Evolutionary conservation across 1,139 yeast genomes (phyloP).

Genomic region (Suhomyces bolitotheri): DNA sequence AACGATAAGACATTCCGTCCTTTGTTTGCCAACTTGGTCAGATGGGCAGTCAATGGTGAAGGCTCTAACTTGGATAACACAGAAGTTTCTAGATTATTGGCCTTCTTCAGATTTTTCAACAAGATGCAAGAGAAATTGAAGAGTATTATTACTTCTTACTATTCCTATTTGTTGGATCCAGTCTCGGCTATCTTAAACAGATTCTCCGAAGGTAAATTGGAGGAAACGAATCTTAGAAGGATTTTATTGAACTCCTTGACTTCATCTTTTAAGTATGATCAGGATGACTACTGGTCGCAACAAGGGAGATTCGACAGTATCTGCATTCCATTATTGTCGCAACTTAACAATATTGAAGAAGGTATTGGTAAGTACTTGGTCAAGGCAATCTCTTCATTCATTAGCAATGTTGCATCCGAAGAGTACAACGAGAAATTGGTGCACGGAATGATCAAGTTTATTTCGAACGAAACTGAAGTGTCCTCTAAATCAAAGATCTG

Average conservation of each 20-base stretch:
- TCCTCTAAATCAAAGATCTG: conserved; percentile 60
- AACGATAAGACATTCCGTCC: conserved; percentile 95
- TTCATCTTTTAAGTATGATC: conserved; percentile 82
- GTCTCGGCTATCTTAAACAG: conserved; percentile 55
- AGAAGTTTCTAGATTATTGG: conserved; percentile 56
- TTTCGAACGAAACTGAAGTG: conserved; percentile 36
- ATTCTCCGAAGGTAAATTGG: conserved; percentile 44
- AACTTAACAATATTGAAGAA: conserved; percentile 66
- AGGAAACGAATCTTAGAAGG: conserved; percentile 64
- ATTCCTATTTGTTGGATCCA: conserved; percentile 79
- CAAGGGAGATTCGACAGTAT: conserved; percentile 79
- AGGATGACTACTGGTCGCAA: conserved; percentile 93
- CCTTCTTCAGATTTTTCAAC: conserved; percentile 86
- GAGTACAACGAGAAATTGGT: conserved; percentile 67
- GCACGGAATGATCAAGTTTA: conserved; percentile 37
- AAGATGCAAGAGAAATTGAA: conserved; percentile 80
- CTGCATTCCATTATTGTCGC: conserved; percentile 60
- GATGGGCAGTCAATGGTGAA: conserved; percentile 91
- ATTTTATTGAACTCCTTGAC: conserved; percentile 68
- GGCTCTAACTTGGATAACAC: conserved; percentile 51
- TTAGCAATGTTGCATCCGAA: conserved; percentile 72
- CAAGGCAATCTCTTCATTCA: conserved; percentile 75
- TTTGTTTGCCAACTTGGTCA: conserved; percentile 77
- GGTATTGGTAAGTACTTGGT: conserved; percentile 75
- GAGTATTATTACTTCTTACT: conserved; percentile 86